phyloP scores from a whole-genome alignment of 2,329 filamentous ascomycete species.

The Penicillium brevicompactum region DNA sequence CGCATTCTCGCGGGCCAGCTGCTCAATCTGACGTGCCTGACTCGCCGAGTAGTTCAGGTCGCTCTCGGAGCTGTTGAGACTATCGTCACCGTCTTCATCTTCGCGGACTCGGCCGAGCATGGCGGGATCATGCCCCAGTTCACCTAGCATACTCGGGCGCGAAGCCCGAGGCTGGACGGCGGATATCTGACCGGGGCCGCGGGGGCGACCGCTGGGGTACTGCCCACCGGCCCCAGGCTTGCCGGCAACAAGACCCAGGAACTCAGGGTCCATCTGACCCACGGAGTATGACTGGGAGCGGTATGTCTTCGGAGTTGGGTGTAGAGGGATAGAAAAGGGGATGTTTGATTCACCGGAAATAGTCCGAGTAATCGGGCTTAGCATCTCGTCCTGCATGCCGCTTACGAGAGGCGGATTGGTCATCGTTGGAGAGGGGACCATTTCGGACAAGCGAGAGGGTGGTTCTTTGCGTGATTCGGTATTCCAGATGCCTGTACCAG shows the following conservation, averaged over 20 bases:
- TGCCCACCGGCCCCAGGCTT: conserved; percentile 30
- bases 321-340: conserved; percentile 82
- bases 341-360: conserved; percentile 61
- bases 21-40: conserved; percentile 50
- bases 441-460: conserved; percentile 71
- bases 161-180: conserved; percentile 80
- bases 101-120: conserved; percentile 51
- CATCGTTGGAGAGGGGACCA: conserved; percentile 74
- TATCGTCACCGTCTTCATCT: conserved; percentile 50
- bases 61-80: conserved; percentile 41
- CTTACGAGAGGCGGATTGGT: conserved; percentile 52
- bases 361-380: conserved; percentile 52
- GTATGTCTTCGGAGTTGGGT: conserved; percentile 89
- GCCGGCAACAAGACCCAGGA: conserved; percentile 35
- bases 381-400: conserved; percentile 53
- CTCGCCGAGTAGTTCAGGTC: conserved; percentile 39
- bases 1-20: conserved; percentile 51
- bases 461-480: conserved; percentile 73
- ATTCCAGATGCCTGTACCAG: conserved; percentile 80
- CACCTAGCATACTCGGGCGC: conserved; percentile 52
- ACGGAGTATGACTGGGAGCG: conserved; percentile 97
- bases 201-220: conserved; percentile 35
- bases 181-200: conserved; percentile 57
- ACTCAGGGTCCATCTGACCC: conserved; percentile 78
- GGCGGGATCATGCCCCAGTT: conserved; percentile 48